Evolutionary conservation across 495 filamentous ascomycete species (phyloP).

Genomic region (Tuber microsphaerosporum): DNA sequence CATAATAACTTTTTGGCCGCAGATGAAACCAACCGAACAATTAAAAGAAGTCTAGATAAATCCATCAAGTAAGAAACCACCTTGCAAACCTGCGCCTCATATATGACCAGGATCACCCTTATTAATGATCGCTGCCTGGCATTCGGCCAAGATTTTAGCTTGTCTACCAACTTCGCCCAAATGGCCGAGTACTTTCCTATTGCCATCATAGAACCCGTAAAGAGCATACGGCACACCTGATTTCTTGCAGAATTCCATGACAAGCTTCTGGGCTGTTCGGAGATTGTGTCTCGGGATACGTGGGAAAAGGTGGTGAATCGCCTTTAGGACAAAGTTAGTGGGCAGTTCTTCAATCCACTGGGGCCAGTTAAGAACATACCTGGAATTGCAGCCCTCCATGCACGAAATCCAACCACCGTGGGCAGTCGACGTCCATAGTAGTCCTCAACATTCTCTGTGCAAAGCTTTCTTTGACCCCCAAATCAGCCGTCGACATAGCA

Average conservation of each 20-base stretch:
- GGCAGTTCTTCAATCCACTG: constrained; percentile 1
- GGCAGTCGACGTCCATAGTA: constrained; percentile 97
- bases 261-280: constrained; percentile 68
- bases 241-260: constrained; percentile 83
- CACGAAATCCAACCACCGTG: constrained; percentile 90
- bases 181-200: constrained; percentile 74
- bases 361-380: constrained; percentile 21
- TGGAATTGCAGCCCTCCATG: constrained; percentile 97
- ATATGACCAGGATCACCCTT: constrained; percentile 30
- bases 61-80: neutral
- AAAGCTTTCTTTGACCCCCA: constrained; percentile 82
- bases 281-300: constrained; percentile 94
- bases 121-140: constrained; percentile 49
- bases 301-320: constrained; percentile 88
- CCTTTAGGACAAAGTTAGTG: constrained; percentile 42
- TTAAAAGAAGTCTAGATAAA: neutral
- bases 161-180: constrained; percentile 84
- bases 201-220: constrained; percentile 90
- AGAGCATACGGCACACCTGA: constrained; percentile 89
- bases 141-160: constrained; percentile 77
- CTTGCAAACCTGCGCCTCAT: constrained; percentile 5
- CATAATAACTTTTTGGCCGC: neutral
- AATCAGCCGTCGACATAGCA: constrained; percentile 88
- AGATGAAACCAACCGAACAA: constrained; percentile 17
- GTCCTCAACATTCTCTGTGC: constrained; percentile 95